Percentiles rank a stretch among this genome's conserved stretches.
Conservation (phyloP, 1,284 basidiomycete genomes). For the Microstroma glucosiphilum region DNA sequence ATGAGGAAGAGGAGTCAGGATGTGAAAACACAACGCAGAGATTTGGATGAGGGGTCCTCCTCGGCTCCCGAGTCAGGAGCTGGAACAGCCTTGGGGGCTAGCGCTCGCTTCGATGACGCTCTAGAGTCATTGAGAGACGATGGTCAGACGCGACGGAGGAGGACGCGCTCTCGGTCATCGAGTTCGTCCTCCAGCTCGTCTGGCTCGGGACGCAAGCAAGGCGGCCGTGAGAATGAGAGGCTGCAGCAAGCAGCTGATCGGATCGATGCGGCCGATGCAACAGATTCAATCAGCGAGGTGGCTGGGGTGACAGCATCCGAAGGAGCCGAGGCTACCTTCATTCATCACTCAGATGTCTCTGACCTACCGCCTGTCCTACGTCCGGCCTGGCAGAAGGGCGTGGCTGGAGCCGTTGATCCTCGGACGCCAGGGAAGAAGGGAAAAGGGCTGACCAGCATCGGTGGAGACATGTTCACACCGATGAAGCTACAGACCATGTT, state of each 20-base stretch:
- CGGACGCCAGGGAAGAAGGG: conserved; percentile 8
- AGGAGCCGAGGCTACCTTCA: conserved; percentile 33
- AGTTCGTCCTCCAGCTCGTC: not conserved
- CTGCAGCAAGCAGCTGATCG: not conserved
- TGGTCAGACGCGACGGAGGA: too few relatives aligned
- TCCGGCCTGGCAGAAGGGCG: conserved; percentile 30
- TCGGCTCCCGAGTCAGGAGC: conserved; percentile 1
- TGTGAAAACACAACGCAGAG: not conserved
- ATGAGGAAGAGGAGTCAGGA: conserved; percentile 1
- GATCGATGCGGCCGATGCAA: not conserved
- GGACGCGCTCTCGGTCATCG: not conserved
- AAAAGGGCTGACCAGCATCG: conserved; percentile 25
- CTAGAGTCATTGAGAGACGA: too few relatives aligned
- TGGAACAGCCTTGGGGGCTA: too few relatives aligned
- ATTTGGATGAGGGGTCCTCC: not conserved
- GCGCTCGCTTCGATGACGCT: too few relatives aligned
- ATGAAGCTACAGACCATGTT: conserved; percentile 46
- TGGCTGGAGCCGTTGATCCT: not conserved
- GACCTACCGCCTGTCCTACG: conserved; percentile 39
- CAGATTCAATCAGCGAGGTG: not conserved
- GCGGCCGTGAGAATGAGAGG: not conserved
- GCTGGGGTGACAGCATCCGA: conserved; percentile 8
- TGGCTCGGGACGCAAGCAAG: not conserved
- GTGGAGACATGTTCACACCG: conserved; percentile 46
- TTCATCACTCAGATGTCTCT: conserved; percentile 39